Percentiles rank a stretch among this genome's conserved stretches.
Conservation (phyloP, 106 monocot genomes). For the Hemerocallis citrina region DNA sequence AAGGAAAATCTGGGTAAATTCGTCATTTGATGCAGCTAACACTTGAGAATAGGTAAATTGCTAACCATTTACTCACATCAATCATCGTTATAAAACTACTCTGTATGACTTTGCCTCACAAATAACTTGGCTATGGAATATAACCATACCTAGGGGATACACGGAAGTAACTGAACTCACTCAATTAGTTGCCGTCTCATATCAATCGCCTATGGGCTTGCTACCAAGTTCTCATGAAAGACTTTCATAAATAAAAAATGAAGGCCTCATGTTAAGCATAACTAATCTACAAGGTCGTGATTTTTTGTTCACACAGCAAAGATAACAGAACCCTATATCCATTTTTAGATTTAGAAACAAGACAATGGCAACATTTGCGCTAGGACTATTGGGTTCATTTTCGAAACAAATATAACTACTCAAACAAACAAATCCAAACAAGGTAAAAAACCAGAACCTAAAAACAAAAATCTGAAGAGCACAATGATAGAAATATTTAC, state of each 20-base stretch:
- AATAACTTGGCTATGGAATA: neutral
- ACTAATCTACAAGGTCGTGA: neutral
- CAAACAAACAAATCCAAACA: neutral
- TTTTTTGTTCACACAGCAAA: neutral
- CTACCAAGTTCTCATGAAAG: neutral
- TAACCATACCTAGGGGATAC: neutral
- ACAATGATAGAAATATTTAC: conserved; percentile 9
- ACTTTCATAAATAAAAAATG: neutral
- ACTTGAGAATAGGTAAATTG: too few species aligned
- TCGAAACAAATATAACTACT: neutral
- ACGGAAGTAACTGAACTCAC: neutral
- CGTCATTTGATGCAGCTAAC: too few species aligned
- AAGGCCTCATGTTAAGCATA: neutral
- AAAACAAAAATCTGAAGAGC: neutral
- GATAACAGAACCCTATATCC: neutral
- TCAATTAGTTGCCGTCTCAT: neutral
- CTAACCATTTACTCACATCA: too few species aligned
- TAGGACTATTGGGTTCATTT: neutral
- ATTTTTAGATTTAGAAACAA: neutral
- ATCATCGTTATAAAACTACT: too few species aligned
- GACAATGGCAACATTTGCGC: too few species aligned
- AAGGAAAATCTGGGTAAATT: too few species aligned
- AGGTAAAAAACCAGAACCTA: neutral
- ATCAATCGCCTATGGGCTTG: neutral
- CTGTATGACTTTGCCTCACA: too few species aligned